These are phyloP conservation scores for Tilletiaria anomala DNA, from an alignment of 1,284 basidiomycete species.

Conservation along the genomic window DNA sequence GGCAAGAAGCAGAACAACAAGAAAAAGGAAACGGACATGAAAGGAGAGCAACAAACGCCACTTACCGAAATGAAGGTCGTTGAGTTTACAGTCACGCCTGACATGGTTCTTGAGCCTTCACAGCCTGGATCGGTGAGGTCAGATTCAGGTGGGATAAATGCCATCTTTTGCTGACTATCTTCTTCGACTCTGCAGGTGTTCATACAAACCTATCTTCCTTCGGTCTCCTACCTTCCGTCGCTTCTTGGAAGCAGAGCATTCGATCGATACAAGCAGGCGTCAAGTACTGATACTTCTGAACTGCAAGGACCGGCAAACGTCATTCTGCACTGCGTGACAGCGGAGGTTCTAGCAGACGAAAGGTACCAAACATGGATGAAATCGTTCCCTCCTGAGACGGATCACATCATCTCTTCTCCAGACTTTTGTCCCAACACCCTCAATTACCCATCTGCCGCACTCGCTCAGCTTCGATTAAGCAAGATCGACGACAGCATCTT, in stretches of 20 bases:
- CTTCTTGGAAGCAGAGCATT: not conserved
- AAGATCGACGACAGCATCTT: constrained; percentile 62
- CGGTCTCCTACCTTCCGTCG: not conserved
- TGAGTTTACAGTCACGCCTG: not conserved
- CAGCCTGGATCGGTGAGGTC: constrained; percentile 9
- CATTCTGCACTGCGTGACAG: constrained; percentile 25
- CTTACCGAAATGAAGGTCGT: not conserved
- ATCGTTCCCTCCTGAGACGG: constrained; percentile 47
- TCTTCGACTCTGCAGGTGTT: not conserved
- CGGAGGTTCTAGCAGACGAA: constrained; percentile 47
- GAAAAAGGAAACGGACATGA: constrained; percentile 33
- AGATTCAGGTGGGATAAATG: not conserved
- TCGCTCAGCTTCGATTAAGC: constrained; percentile 57
- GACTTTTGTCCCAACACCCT: constrained; percentile 53
- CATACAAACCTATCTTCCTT: not conserved
- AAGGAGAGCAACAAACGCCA: not conserved
- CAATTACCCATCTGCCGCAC: constrained; percentile 60
- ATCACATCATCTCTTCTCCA: constrained; percentile 46
- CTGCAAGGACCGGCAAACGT: constrained; percentile 45
- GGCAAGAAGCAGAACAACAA: constrained; percentile 40
- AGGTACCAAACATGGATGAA: constrained; percentile 60
- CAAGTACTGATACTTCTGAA: constrained; percentile 4
- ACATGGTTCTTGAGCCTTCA: not conserved
- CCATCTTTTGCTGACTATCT: not conserved
- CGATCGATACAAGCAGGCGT: not conserved